Evolutionary conservation across 2,329 filamentous ascomycete genomes (phyloP), one percentile per base, ranked within the genome.

Genomic region (Monilinia vaccinii-corymbosi): DNA sequence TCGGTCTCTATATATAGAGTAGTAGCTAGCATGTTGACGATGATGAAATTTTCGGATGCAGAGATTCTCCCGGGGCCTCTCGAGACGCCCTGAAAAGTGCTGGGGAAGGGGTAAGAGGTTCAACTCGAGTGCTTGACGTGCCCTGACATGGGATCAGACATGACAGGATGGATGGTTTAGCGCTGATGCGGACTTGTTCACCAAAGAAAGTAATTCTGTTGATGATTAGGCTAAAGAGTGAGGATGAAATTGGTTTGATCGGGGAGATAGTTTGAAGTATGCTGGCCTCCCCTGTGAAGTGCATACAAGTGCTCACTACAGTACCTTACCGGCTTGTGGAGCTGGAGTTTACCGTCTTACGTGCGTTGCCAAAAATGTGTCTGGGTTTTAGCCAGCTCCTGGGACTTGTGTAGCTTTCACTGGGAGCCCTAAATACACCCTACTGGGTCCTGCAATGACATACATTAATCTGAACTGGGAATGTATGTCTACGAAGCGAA

Each of bases 301-400:
- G 23, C 25, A 53, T 34, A 58, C 48, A 45, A 45, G 56, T 44
- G 13, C 51, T 53, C 28, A 58, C 25, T 48, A n/a, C 14, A n/a
- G 34, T 40, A 58, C 56, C 14, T 9, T 58, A 49, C 45, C 25
- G 55, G 55, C 25, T 40, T 49, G 55, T 40, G 55, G 55, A 57
- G 48, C 32, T 57, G 9, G 11, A 40, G 49, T 52, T 23, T 31
- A 25, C 25, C 25, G 10, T 52, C 49, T 40, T 28, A 52, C 49
- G 34, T 52, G 49, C 34, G n/a, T n/a, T n/a, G n/a, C n/a, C n/a
- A 45, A 58, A 49, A 21, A 31, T n/a, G 23, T 45, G 46, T 47
- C 11, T 32, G 28, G 18, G 47, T 23, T 36, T 42, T 51, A 51
- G 28, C 44, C 47, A 44, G 38, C 31, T 31, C 28, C 32, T 40